Evolutionary conservation across 129 eudicot species (phyloP).

Genomic region (Tanacetum coccineum): DNA sequence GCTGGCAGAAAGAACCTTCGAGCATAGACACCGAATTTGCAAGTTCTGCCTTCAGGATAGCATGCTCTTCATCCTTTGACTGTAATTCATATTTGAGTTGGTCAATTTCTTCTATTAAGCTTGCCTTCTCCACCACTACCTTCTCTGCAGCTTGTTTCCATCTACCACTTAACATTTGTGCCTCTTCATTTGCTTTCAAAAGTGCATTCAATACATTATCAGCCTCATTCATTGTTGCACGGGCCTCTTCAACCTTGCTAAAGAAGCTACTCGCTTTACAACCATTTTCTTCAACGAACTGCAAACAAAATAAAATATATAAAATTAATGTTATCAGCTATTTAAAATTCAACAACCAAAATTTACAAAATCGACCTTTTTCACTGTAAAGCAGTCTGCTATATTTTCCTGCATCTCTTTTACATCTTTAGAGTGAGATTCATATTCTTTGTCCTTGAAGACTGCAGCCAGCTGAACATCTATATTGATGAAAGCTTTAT

Average conservation of each 20-base stretch:
- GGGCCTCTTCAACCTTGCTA: constrained; percentile 53
- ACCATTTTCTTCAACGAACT: constrained; percentile 38
- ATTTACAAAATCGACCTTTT: constrained; percentile 28
- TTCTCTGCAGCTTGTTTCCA: constrained; percentile 67
- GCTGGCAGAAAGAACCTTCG: constrained; percentile 47
- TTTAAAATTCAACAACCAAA: neutral
- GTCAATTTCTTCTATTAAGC: constrained; percentile 51
- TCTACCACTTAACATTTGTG: constrained; percentile 39
- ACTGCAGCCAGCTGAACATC: constrained; percentile 39
- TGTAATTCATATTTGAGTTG: constrained; percentile 42
- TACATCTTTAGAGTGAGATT: constrained; percentile 16
- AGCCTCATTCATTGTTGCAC: constrained; percentile 62
- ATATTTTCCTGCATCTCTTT: constrained; percentile 31
- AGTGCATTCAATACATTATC: constrained; percentile 59
- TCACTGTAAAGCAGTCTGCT: constrained; percentile 26
- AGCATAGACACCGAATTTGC: constrained; percentile 35
- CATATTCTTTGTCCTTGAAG: constrained; percentile 27
- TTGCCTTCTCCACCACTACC: constrained; percentile 49
- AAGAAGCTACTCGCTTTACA: constrained; percentile 40
- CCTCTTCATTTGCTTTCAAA: constrained; percentile 47
- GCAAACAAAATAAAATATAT: constrained; percentile 14
- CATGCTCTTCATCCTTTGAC: constrained; percentile 41
- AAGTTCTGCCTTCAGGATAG: constrained; percentile 31
- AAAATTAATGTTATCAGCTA: constrained; percentile 6
- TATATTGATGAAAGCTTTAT: constrained; percentile 42